phyloP scores from a whole-genome alignment of 2,329 filamentous ascomycete species.

The Xylariomycetidae sp. region DNA sequence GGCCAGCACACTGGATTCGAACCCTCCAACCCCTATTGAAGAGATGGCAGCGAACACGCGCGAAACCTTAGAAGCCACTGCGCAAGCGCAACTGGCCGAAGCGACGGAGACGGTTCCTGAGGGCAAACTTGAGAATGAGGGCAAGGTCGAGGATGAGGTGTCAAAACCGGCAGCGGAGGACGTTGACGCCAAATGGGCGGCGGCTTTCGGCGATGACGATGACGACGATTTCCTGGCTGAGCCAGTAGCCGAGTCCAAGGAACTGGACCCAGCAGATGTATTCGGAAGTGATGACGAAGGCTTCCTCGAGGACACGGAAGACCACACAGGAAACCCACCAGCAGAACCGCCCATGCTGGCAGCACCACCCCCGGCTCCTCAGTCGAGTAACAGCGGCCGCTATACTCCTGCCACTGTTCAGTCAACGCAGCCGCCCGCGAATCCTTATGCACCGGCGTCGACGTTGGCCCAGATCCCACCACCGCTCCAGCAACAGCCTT shows the following conservation, averaged over 20 bases:
- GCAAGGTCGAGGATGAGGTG: conserved; percentile 16
- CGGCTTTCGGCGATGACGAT: conserved; percentile 72
- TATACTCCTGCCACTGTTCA: conserved; percentile 27
- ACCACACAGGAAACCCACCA: conserved; percentile 16
- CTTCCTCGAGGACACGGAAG: conserved; percentile 62
- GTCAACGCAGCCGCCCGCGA: conserved; percentile 22
- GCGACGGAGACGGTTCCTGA: conserved; percentile 13
- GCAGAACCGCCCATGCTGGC: no score
- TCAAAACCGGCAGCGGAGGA: conserved; percentile 36
- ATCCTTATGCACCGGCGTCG: conserved; percentile 44
- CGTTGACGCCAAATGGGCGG: conserved; percentile 75
- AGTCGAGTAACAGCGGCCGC: conserved; percentile 26
- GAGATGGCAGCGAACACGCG: conserved; percentile 6
- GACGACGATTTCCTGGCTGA: conserved; percentile 60
- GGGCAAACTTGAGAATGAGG: conserved; percentile 18
- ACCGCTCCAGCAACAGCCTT: conserved; percentile 18
- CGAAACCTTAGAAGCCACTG: no score
- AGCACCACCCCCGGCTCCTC: no score
- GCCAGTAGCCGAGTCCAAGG: conserved; percentile 35
- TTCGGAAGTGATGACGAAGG: conserved; percentile 82
- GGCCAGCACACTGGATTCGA: conserved; percentile 13
- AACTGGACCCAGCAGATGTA: conserved; percentile 58
- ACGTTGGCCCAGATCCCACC: conserved; percentile 21
- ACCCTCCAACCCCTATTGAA: conserved; percentile 18
- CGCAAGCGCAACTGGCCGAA: conserved; percentile 4